A percentile compares a stretch with the other conserved stretches of the same genome.
These are phyloP conservation scores for Globisporangium echinulatum DNA, from an alignment of 352 stramenopile species.

Conservation along the genomic window DNA sequence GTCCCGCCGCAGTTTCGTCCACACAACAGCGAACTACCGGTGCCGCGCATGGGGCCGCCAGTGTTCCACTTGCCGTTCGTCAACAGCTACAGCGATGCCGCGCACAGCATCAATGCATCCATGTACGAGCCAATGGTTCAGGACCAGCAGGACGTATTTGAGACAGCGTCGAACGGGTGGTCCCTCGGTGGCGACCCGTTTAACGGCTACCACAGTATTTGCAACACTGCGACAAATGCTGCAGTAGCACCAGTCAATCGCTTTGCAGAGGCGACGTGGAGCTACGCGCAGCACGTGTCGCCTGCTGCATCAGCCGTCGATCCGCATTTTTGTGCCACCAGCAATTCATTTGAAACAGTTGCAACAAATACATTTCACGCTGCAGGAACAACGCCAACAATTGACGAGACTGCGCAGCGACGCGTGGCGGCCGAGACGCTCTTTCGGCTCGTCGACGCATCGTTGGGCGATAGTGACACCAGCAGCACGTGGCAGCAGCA, in stretches of 20 bases:
- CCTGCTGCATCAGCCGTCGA: slow-evolving; percentile 9
- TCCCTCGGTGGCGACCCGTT: not conserved
- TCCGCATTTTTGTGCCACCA: not conserved
- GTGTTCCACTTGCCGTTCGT: slow-evolving; percentile 6
- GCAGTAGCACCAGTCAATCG: not conserved
- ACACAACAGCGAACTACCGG: not conserved
- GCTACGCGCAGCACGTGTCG: slow-evolving; percentile 10
- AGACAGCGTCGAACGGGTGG: not conserved
- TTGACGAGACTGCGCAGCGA: not conserved
- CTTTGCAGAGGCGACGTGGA: slow-evolving; percentile 13
- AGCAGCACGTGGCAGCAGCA: not conserved
- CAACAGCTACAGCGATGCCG: not conserved
- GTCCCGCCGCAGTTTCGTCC: slow-evolving; percentile 13
- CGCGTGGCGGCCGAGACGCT: slow-evolving; percentile 4
- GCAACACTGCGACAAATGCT: not conserved
- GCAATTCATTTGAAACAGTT: too few species aligned
- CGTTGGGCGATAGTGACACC: not conserved
- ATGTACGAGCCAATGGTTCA: not conserved
- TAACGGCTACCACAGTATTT: slow-evolving; percentile 1
- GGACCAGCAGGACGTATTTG: not conserved
- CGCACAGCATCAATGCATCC: not conserved
- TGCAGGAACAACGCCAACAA: too few species aligned
- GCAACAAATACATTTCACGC: too few species aligned
- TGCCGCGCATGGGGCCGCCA: slow-evolving; percentile 8
- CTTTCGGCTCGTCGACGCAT: slow-evolving; percentile 1